Percentiles rank a stretch among this genome's conserved stretches.
Evolutionary conservation across 768 basidiomycete genomes (phyloP).

Genomic region (Leucogyrophana mollusca): DNA sequence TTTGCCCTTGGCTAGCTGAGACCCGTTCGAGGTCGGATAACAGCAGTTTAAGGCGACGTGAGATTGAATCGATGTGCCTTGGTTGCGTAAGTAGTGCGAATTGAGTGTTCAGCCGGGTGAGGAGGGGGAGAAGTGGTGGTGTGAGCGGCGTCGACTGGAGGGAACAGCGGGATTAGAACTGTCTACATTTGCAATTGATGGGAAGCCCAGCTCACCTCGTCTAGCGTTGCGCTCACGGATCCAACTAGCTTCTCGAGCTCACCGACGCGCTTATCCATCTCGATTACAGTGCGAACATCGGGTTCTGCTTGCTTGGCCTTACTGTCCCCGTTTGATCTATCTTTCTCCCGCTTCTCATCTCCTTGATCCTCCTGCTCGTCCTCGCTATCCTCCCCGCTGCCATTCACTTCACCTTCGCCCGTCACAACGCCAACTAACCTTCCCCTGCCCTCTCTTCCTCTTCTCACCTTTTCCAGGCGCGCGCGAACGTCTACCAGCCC

Average conservation of each 20-base stretch:
- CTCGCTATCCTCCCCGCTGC: not conserved
- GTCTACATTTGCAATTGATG: not conserved
- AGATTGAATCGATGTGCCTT: constrained; percentile 93
- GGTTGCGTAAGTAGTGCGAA: constrained; percentile 90
- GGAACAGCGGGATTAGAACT: not conserved
- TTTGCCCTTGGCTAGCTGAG: constrained; percentile 38
- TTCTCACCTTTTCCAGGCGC: constrained; percentile 64
- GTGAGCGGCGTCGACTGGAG: constrained; percentile 68
- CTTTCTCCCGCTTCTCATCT: constrained; percentile 11
- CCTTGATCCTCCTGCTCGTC: constrained; percentile 9
- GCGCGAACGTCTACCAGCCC: constrained; percentile 75
- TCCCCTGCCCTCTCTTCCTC: constrained; percentile 64
- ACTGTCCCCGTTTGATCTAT: not conserved
- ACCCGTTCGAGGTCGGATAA: constrained; percentile 90
- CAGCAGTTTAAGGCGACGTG: constrained; percentile 88
- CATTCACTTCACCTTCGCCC: constrained; percentile 17
- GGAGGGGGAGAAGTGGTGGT: constrained; percentile 76
- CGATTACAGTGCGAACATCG: constrained; percentile 53
- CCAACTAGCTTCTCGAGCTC: constrained; percentile 84
- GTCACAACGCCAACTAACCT: constrained; percentile 61
- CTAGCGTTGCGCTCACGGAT: constrained; percentile 71
- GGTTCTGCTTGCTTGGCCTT: constrained; percentile 24
- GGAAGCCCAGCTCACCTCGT: constrained; percentile 62
- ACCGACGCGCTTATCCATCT: constrained; percentile 82
- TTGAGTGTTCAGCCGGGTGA: constrained; percentile 82